A percentile compares a stretch with the other conserved stretches of the same genome.
Evolutionary conservation across 176 grass and related monocot genomes (phyloP).

Genomic region (Aegilops longissima): DNA sequence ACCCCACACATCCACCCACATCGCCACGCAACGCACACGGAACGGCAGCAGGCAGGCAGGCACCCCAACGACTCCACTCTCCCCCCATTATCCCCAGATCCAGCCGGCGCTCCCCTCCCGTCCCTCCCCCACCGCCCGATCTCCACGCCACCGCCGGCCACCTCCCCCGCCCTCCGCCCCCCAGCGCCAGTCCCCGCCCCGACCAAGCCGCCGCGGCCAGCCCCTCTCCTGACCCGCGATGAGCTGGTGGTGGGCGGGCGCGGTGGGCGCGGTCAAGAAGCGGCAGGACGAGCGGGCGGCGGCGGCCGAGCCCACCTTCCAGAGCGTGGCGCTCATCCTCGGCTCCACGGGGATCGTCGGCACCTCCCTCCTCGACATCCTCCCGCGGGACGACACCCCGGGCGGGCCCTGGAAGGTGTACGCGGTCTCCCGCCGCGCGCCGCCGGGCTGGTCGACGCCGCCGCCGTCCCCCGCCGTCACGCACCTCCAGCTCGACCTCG

Average conservation of each 20-base stretch:
- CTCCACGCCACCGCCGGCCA: no score
- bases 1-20: neutral
- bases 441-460: slow-evolving; percentile 23
- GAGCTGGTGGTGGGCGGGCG: slow-evolving; percentile 70
- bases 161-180: no score
- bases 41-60: no score
- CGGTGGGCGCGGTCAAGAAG: slow-evolving; percentile 49
- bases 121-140: neutral
- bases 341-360: slow-evolving; percentile 21
- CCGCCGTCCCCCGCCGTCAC: slow-evolving; percentile 23
- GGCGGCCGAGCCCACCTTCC: slow-evolving; percentile 10
- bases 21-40: no score
- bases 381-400: slow-evolving; percentile 44
- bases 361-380: slow-evolving; percentile 43
- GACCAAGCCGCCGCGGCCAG: neutral
- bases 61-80: neutral
- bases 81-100: neutral
- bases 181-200: no score
- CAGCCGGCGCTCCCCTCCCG: neutral
- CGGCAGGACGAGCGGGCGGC: slow-evolving; percentile 25
- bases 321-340: slow-evolving; percentile 52
- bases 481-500: slow-evolving; percentile 42
- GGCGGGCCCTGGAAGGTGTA: slow-evolving; percentile 66
- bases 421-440: slow-evolving; percentile 35
- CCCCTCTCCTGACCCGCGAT: neutral